Evolutionary conservation across 148 eudicot species (phyloP).

Genomic region (Camellia japonica): DNA sequence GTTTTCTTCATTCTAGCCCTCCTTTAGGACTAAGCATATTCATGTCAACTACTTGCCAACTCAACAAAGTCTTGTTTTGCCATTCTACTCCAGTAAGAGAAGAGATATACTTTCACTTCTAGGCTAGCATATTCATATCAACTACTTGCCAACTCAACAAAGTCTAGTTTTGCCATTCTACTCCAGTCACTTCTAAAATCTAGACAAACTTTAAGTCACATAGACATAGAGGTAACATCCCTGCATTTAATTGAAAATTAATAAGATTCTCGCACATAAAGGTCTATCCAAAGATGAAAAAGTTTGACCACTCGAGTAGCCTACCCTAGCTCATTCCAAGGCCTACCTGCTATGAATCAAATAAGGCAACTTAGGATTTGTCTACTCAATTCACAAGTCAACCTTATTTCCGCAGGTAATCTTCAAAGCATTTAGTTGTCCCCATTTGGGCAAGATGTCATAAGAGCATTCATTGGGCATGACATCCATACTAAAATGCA

Average conservation of each 20-base stretch:
- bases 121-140: not conserved
- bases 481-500: not conserved
- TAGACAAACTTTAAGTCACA: too few species aligned
- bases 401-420: not conserved
- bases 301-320: not conserved
- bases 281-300: not conserved
- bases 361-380: not conserved
- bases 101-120: too few species aligned
- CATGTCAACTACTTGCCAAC: too few species aligned
- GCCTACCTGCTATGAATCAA: not conserved
- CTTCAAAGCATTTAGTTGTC: not conserved
- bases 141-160: not conserved
- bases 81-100: too few species aligned
- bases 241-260: not conserved
- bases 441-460: not conserved
- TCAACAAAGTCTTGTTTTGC: too few species aligned
- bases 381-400: not conserved
- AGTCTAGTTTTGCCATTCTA: not conserved
- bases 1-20: too few species aligned
- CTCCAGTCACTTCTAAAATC: not conserved
- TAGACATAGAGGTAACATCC: too few species aligned
- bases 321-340: too few species aligned
- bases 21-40: too few species aligned
- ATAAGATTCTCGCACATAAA: not conserved
- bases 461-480: not conserved